Evolutionary conservation across 441 rosid genomes (phyloP), one percentile per base, ranked within the genome.

Genomic region (Viola pubescens): DNA sequence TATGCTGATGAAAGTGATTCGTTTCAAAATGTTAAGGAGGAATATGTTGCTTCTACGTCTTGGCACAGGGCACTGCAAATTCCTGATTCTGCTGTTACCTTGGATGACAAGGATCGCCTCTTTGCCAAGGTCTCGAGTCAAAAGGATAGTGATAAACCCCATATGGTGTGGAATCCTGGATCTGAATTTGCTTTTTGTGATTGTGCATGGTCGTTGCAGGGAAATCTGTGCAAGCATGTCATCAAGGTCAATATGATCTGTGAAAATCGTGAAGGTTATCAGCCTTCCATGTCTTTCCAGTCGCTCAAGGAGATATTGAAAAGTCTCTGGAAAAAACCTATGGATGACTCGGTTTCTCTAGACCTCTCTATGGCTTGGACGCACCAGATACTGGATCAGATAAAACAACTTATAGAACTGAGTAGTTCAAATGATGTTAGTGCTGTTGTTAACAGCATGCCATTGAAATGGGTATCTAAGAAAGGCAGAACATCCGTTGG

Each of bases 131-230:
- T 89, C 9, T 69, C 56, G 47, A 87, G 95, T 80, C 82, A 76
- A 71, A 87, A 75, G 56, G 89, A 84, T 68, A 52, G 75, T 52
- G 62, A 67, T 34, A 8, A 74, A 49, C 66, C 70, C 8, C 85
- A 71, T 70, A 61, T 73, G 34, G 92, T 92, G 19, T 87, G 92
- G 97, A 92, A 92, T 62, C 90, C 94, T n/a, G 89, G 96, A 52
- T 86, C 98, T 0, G 96, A 92, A 63, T 92, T 92, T 74, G 91
- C 96, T 8, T 82, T 87, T 66, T 92, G 98, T 48, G 94, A 89
- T 64, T 92, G 98, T 56, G 60, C 87, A 12, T 92, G 98, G 97
- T 89, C 97, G 37, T 65, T 84, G 78, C 98, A 81, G 66, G 98
- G 95, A 52, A 89, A 89, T 73, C 68, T 92, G 58, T 92, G 98